Conservation (phyloP, 352 stramenopile genomes). For the Phytophthora multivora region DNA sequence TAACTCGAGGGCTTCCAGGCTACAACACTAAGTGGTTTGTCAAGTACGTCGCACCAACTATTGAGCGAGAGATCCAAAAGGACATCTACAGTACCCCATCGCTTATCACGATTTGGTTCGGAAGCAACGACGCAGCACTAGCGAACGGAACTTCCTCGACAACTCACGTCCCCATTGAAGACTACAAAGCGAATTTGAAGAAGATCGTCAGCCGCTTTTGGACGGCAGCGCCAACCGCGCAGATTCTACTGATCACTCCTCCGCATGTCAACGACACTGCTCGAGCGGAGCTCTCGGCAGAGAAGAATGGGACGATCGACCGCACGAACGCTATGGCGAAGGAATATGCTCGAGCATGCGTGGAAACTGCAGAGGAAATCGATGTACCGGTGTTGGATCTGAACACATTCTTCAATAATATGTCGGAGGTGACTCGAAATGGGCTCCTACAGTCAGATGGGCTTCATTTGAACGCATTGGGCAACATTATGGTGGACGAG, state of each 20-base stretch:
- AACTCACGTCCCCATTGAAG: slow-evolving; percentile 23
- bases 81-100: slow-evolving; percentile 8
- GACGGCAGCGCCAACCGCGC: slow-evolving; percentile 17
- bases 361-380: slow-evolving; percentile 28
- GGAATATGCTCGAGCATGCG: slow-evolving; percentile 45
- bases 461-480: slow-evolving; percentile 48
- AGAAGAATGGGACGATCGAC: slow-evolving; percentile 31
- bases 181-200: slow-evolving; percentile 26
- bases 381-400: slow-evolving; percentile 47
- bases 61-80: slow-evolving; percentile 23
- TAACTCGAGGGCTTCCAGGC: slow-evolving; percentile 41
- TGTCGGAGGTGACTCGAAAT: slow-evolving; percentile 38
- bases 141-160: slow-evolving; percentile 19
- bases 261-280: slow-evolving; percentile 19
- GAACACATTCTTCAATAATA: slow-evolving; percentile 50
- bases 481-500: slow-evolving; percentile 46
- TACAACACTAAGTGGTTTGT: slow-evolving; percentile 55
- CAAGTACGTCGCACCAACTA: slow-evolving; percentile 23
- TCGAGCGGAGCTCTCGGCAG: slow-evolving; percentile 22
- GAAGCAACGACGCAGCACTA: slow-evolving; percentile 25
- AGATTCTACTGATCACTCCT: slow-evolving; percentile 51
- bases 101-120: slow-evolving; percentile 34
- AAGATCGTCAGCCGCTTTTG: slow-evolving; percentile 12
- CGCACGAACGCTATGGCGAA: slow-evolving; percentile 24
- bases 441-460: slow-evolving; percentile 42